Percentiles rank a stretch among this genome's conserved stretches.
Evolutionary conservation across 225 moss, liverwort and hornwort genomes (phyloP).

Genomic region (Asterella californica): DNA sequence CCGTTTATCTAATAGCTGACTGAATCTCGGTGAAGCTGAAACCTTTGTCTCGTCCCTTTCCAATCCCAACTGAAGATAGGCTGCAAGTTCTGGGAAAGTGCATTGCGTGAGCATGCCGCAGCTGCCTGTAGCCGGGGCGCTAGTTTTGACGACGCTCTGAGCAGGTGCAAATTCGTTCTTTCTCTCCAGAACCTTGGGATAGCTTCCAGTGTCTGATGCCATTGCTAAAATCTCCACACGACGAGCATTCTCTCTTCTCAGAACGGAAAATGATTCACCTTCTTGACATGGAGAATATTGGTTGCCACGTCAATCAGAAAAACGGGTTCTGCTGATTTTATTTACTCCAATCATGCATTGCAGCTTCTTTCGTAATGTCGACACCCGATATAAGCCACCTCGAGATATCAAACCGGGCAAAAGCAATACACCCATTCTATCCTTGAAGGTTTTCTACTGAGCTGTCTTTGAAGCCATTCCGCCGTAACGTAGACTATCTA

Average conservation of each 20-base stretch:
- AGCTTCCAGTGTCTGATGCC: background rate
- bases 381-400: constrained; percentile 64
- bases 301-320: background rate
- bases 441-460: constrained; percentile 58
- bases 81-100: constrained; percentile 94
- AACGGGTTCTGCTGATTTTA: background rate
- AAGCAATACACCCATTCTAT: constrained; percentile 52
- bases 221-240: background rate
- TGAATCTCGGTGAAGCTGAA: too few species aligned
- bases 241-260: background rate
- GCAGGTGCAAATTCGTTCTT: constrained; percentile 46
- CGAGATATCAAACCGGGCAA: constrained; percentile 50
- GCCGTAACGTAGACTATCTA: too few species aligned
- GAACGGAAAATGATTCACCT: too few species aligned
- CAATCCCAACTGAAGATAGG: constrained; percentile 54
- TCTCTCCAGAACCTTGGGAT: background rate
- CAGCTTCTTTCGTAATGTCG: constrained; percentile 92
- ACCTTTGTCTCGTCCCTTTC: too few species aligned
- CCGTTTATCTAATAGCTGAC: too few species aligned
- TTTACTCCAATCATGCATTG: background rate
- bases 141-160: constrained; percentile 64
- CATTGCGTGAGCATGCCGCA: constrained; percentile 73
- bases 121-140: constrained; percentile 60
- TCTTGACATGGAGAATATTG: background rate
- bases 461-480: background rate